Evolutionary conservation across 2,329 filamentous ascomycete genomes (phyloP).

Genomic region (Penicillium sp.): DNA sequence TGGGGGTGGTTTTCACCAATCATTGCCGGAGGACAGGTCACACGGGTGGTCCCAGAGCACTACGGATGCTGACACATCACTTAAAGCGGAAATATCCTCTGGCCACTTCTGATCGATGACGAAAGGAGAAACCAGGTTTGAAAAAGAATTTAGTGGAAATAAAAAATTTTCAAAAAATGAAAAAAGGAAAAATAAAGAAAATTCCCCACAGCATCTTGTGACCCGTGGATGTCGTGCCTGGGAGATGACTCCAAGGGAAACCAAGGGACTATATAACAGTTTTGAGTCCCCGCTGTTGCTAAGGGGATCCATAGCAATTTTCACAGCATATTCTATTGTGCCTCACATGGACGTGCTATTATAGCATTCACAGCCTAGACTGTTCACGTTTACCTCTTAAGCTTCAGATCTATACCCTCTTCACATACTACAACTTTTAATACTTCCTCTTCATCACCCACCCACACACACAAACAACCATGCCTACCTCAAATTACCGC

Average conservation of each 20-base stretch:
- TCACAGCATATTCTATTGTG: constrained; percentile 1
- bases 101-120: constrained; percentile 17
- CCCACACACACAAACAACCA: constrained; percentile 20
- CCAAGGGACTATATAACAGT: constrained; percentile 19
- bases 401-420: constrained; percentile 8
- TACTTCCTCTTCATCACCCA: constrained; percentile 6
- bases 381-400: constrained; percentile 7
- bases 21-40: constrained; percentile 2
- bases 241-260: constrained; percentile 15
- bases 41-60: background rate
- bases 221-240: constrained; percentile 24
- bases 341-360: constrained; percentile 7
- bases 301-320: constrained; percentile 9
- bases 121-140: constrained; percentile 6
- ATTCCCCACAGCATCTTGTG: constrained; percentile 21
- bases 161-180: constrained; percentile 5
- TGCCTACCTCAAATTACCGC: constrained; percentile 47
- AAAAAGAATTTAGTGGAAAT: constrained; percentile 4
- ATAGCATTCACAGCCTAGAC: constrained; percentile 8
- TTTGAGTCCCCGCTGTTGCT: constrained; percentile 12
- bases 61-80: constrained; percentile 13
- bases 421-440: constrained; percentile 12
- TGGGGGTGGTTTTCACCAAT: background rate
- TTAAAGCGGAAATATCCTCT: background rate
- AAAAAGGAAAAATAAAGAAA: constrained; percentile 10